These are phyloP conservation scores for Erythrobasidium yunnanense DNA, from an alignment of 768 basidiomycete genomes.

Conservation along the genomic window DNA sequence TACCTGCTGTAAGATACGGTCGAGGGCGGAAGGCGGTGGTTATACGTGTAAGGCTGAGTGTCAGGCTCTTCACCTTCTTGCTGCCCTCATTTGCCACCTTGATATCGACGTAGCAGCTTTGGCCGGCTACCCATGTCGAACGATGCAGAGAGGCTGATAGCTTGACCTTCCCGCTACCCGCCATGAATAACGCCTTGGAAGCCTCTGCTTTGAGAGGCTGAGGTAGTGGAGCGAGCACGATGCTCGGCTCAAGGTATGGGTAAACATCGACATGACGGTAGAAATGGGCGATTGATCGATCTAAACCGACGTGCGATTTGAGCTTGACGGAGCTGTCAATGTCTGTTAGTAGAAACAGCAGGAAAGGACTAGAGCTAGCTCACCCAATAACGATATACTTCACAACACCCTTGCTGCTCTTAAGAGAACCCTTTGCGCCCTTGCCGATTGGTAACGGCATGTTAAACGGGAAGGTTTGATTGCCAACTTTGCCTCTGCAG, in stretches of 20 bases:
- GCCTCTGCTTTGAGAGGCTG: slow-evolving; percentile 53
- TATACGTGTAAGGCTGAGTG: slow-evolving; percentile 56
- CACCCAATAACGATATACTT: slow-evolving; percentile 72
- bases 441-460: slow-evolving; percentile 56
- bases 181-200: slow-evolving; percentile 52
- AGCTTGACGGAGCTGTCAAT: slow-evolving; percentile 58
- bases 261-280: slow-evolving; percentile 71
- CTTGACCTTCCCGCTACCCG: slow-evolving; percentile 56
- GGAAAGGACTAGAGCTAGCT: slow-evolving; percentile 38
- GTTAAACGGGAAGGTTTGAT: slow-evolving; percentile 60
- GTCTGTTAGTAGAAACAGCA: not conserved
- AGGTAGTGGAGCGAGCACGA: slow-evolving; percentile 53
- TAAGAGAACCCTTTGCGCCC: slow-evolving; percentile 51
- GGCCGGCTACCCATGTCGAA: slow-evolving; percentile 69
- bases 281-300: slow-evolving; percentile 73
- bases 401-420: slow-evolving; percentile 54
- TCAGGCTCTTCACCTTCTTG: slow-evolving; percentile 51
- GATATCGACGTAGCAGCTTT: slow-evolving; percentile 45
- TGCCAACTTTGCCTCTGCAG: slow-evolving; percentile 54
- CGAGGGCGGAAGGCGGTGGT: slow-evolving; percentile 57
- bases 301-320: slow-evolving; percentile 53
- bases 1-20: slow-evolving; percentile 42
- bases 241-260: slow-evolving; percentile 58
- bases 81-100: slow-evolving; percentile 33
- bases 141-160: slow-evolving; percentile 61